Conservation (phyloP, 2,329 filamentous ascomycete genomes). For the Clonostachys chloroleuca region DNA sequence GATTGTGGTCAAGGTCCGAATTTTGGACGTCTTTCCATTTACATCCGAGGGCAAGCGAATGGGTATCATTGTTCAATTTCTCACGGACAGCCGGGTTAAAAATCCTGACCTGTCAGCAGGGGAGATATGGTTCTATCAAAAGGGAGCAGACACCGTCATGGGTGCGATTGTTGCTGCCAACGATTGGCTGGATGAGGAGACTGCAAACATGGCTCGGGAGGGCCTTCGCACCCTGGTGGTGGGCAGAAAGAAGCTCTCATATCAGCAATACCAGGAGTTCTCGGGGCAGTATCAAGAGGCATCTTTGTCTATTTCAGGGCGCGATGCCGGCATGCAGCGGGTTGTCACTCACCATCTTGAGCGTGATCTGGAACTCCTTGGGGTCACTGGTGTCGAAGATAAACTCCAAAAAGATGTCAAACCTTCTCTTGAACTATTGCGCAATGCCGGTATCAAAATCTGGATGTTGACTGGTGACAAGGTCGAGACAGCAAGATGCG, state of each 20-base stretch:
- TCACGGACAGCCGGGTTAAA: conserved; percentile 46
- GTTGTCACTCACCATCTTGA: conserved; percentile 82
- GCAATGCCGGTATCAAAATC: conserved; percentile 97
- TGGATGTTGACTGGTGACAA: conserved; percentile 99
- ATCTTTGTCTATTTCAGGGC: conserved; percentile 71
- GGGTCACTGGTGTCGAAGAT: conserved; percentile 97
- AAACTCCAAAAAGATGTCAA: conserved; percentile 96
- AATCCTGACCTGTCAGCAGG: conserved; percentile 50
- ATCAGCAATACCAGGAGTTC: conserved; percentile 78
- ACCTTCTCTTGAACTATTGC: conserved; percentile 85
- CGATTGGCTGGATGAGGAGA: conserved; percentile 98
- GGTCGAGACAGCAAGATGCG: conserved; percentile 93
- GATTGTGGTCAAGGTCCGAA: conserved; percentile 76
- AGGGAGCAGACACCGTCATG: conserved; percentile 98
- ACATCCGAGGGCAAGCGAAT: conserved; percentile 97
- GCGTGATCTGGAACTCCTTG: conserved; percentile 82
- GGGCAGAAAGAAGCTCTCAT: conserved; percentile 81
- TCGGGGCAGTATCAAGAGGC: conserved; percentile 71
- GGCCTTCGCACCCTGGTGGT: conserved; percentile 91
- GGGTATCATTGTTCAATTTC: conserved; percentile 92
- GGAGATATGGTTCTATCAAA: conserved; percentile 98
- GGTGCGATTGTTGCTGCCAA: conserved; percentile 90
- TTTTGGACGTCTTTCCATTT: conserved; percentile 94
- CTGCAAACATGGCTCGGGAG: conserved; percentile 98
- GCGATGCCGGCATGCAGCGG: conserved; percentile 76